Percentiles rank a stretch among this genome's conserved stretches.
phyloP scores from a whole-genome alignment of 306 rosid genomes.

The Lathyrus sativus region DNA sequence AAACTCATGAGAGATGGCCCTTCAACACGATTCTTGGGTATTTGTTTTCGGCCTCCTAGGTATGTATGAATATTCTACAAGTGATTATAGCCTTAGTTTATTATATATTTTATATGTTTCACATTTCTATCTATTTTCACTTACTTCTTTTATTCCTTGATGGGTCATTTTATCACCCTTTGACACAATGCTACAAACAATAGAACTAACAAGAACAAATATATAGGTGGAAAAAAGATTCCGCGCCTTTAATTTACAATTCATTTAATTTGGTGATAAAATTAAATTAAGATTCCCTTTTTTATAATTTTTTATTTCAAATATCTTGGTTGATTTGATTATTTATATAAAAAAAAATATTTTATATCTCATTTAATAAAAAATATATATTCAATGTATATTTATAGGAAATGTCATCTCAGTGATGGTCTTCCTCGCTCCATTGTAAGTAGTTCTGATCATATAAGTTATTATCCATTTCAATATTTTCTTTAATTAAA shows the following conservation, averaged over 20 bases:
- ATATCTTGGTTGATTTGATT: background rate
- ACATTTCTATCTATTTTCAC: background rate
- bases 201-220: background rate
- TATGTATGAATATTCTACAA: constrained; percentile 23
- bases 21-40: constrained; percentile 43
- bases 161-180: background rate
- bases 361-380: too few relatives aligned
- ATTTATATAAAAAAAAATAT: background rate
- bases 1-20: constrained; percentile 46
- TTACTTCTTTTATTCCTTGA: background rate
- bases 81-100: background rate
- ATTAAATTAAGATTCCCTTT: too few relatives aligned
- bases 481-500: background rate
- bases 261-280: background rate
- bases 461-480: background rate
- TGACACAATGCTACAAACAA: background rate
- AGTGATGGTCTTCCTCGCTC: constrained; percentile 83
- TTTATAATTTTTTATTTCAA: too few relatives aligned
- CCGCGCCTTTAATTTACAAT: background rate
- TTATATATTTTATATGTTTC: background rate
- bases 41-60: constrained; percentile 82
- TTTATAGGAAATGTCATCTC: constrained; percentile 75
- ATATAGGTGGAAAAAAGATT: background rate
- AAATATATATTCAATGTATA: background rate
- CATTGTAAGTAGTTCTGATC: constrained; percentile 62